These are phyloP conservation scores for Monosporascus sp. DNA, from an alignment of 2,329 filamentous ascomycete species.

Conservation along the genomic window DNA sequence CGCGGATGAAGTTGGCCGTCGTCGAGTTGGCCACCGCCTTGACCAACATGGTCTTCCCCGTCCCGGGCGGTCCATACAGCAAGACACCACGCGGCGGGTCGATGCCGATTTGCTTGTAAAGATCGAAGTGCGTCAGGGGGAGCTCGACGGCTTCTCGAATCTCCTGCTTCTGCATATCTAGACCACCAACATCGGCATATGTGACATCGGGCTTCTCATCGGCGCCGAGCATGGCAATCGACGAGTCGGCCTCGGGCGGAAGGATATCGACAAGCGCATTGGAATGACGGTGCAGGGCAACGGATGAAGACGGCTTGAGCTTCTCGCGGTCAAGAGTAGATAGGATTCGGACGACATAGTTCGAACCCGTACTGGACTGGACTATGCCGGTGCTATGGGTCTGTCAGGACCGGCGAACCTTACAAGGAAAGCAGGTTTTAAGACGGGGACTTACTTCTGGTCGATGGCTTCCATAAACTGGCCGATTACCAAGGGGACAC, in stretches of 20 bases:
- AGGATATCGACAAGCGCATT: slow-evolving; percentile 98
- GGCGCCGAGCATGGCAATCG: slow-evolving; percentile 93
- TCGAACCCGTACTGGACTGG: slow-evolving; percentile 95
- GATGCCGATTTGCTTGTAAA: slow-evolving; percentile 99
- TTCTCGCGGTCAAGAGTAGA: slow-evolving; percentile 97
- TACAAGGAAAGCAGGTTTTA: background rate
- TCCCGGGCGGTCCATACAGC: slow-evolving; percentile 90
- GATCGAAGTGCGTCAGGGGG: slow-evolving; percentile 93
- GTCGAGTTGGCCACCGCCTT: slow-evolving; percentile 99
- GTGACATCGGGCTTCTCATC: slow-evolving; percentile 98
- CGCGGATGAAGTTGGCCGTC: slow-evolving; percentile 95
- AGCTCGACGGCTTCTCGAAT: slow-evolving; percentile 97
- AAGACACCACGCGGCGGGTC: slow-evolving; percentile 95
- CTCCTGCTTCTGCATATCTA: slow-evolving; percentile 99
- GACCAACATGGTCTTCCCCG: slow-evolving; percentile 83
- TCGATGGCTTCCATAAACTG: slow-evolving; percentile 99
- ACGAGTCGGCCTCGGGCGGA: slow-evolving; percentile 97
- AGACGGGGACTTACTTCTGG: slow-evolving; percentile 67
- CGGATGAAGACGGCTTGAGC: slow-evolving; percentile 95
- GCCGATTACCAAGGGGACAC: slow-evolving; percentile 93
- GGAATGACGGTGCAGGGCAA: slow-evolving; percentile 95
- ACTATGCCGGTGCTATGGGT: slow-evolving; percentile 83
- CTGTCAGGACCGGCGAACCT: no score
- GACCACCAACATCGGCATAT: slow-evolving; percentile 93
- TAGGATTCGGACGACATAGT: slow-evolving; percentile 97